These are phyloP conservation scores for Talaromyces borbonicus DNA, from an alignment of 495 filamentous ascomycete species.

Conservation along the genomic window DNA sequence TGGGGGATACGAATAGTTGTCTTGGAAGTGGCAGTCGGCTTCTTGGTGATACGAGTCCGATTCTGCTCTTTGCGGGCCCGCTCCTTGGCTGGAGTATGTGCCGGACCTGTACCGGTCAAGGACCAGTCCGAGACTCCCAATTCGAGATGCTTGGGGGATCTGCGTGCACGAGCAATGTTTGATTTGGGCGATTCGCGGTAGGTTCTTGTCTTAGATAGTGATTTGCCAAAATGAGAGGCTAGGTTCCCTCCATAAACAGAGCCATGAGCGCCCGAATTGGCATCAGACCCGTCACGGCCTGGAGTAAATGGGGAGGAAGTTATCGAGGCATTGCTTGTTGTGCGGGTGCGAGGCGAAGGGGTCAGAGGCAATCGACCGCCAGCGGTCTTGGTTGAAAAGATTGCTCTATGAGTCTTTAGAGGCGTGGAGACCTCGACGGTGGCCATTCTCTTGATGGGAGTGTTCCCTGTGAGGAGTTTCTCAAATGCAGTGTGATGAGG, in stretches of 20 bases:
- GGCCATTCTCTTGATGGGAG: slow-evolving; percentile 54
- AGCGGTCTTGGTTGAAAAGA: slow-evolving; percentile 87
- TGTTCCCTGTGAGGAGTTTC: not conserved
- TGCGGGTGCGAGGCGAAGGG: slow-evolving; percentile 66
- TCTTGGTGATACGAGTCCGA: slow-evolving; percentile 60
- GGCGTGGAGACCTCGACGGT: slow-evolving; percentile 82
- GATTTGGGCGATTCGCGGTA: slow-evolving; percentile 23
- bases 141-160: slow-evolving; percentile 75
- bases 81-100: slow-evolving; percentile 62
- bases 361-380: slow-evolving; percentile 92
- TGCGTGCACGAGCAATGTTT: slow-evolving; percentile 51
- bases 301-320: slow-evolving; percentile 72
- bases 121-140: slow-evolving; percentile 89
- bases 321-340: slow-evolving; percentile 40
- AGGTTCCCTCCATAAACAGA: slow-evolving; percentile 68
- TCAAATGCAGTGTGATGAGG: no score
- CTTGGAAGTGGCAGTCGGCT: slow-evolving; percentile 60
- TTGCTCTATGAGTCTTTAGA: slow-evolving; percentile 81
- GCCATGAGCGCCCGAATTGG: slow-evolving; percentile 42
- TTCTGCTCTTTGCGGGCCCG: slow-evolving; percentile 47
- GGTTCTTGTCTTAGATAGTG: slow-evolving; percentile 38
- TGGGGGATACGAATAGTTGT: slow-evolving; percentile 68
- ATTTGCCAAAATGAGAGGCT: slow-evolving; percentile 62
- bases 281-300: slow-evolving; percentile 48
- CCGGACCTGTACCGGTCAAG: slow-evolving; percentile 68